Evolutionary conservation across 2,329 filamentous ascomycete genomes (phyloP), one percentile per base, ranked within the genome.

Genomic region (Epichloe gansuensis): DNA sequence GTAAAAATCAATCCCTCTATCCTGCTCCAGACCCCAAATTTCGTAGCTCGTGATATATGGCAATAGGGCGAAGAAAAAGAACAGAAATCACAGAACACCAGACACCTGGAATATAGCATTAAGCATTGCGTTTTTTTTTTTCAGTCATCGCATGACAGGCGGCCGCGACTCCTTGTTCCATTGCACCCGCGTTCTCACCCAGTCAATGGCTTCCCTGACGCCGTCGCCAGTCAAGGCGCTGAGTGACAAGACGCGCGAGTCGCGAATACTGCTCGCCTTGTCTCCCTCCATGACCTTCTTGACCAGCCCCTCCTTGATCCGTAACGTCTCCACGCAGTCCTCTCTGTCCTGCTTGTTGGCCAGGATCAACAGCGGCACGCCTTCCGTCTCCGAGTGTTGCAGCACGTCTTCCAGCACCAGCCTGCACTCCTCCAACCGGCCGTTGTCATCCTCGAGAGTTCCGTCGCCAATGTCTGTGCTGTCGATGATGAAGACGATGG

Each of bases 271-370:
- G 42, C 77, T 79, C 0, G 89, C 89, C 71, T 91, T 93, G 64
- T 95, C 88, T 21, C 93, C 88, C 73, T 97, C 90, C 73, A 95
- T 93, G 23, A 98, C 90, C 71, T 87, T 89, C 70, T 95, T 85
- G 49, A 98, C 90, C 51, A 97, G 75, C 0, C 91, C 93, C 68
- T 98, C 93, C 71, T 98, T 98, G 65, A 98, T 96, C 58, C 89
- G 77, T 54, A 97, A 91, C 2, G 96, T 93, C 75, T 98, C 93
- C 50, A 97, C 87, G 60, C 91, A 97, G 68, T 97, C 93, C 69
- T 98, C 93, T 2, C 91, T 75, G 67, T 98, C 93, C 71, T 98
- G 93, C 71, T 98, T 98, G 67, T 98, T 98, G 55, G 93, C 93
- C 58, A 98, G 72, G 47, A 98, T 87, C 52, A 98, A 71, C 51